Evolutionary conservation across 495 filamentous ascomycete species (phyloP), one percentile per base, ranked within the genome.

Genomic region (Neurospora tetraspora): DNA sequence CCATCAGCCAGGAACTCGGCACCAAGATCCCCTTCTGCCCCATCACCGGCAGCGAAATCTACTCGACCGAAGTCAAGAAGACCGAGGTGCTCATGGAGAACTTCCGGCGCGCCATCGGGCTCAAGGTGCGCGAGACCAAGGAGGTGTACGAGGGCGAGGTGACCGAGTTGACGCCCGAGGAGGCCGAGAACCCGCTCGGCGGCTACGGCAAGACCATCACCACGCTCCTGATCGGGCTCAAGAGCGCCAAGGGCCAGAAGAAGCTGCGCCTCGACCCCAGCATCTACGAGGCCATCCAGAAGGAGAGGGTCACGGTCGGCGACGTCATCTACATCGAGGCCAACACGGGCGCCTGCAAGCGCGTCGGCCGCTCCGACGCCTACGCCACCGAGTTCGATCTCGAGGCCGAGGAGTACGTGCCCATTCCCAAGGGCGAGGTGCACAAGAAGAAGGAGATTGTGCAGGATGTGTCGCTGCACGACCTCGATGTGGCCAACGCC

Each of bases 401-500:
- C 23, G 96, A 98, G 85, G 96, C 96, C 0, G 96, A 98, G 79
- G 96, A 99, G 81, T 98, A 98, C 81, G 96, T 98, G 69, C 96
- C 96, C 5, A 96, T 99, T 72, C 96, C 96, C 23, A 98, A 99
- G 83, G 96, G 96, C 53, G 96, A 99, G 77, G 96, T 99, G 45
- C 96, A 98, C 84, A 99, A 98, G 87, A 97, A 98, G 88, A 99
- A 99, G 85, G 96, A 99, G 83, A 95, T 98, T 71, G 96, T 99
- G n/a, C 96, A 99, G 80, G 96, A 98, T 78, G 96, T 99, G 72
- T 97, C 94, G 39, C 86, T 99, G 72, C 96, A 99, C 77, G 96
- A 99, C 76, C 84, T 99, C 68, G 96, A 99, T 79, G 93, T 97
- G 75, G 96, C 96, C 75, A 99, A 99, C 77, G 93, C 96, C 12